These are phyloP conservation scores for Picochlorum sp. DNA, from an alignment of 139 green algal genomes.

Conservation along the genomic window DNA sequence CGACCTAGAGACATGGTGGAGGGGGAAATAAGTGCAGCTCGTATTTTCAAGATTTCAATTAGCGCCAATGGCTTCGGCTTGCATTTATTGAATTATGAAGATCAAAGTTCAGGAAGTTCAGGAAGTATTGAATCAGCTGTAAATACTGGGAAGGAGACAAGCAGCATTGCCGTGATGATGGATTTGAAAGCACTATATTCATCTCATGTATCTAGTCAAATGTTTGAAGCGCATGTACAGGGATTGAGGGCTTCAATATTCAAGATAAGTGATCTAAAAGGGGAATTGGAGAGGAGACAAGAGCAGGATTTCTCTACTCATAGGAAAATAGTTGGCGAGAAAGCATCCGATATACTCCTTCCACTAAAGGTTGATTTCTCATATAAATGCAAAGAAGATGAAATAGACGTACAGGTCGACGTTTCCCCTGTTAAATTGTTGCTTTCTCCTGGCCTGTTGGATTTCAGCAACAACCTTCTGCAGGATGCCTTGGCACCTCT, in stretches of 20 bases:
- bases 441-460: conserved; percentile 53
- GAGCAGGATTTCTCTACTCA: conserved; percentile 2
- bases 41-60: conserved; percentile 31
- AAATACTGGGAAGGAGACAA: too few relatives aligned
- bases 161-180: too few relatives aligned
- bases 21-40: too few relatives aligned
- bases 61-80: conserved; percentile 34
- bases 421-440: conserved; percentile 35
- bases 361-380: conserved; percentile 28
- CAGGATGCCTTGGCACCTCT: conserved; percentile 30
- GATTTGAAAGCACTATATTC: too few relatives aligned
- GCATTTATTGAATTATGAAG: conserved; percentile 38
- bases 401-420: conserved; percentile 35
- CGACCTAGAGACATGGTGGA: too few relatives aligned
- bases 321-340: conserved; percentile 11
- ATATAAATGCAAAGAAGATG: conserved; percentile 14
- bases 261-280: neutral
- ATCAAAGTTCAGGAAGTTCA: neutral
- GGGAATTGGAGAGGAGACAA: neutral
- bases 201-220: too few relatives aligned
- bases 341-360: conserved; percentile 38
- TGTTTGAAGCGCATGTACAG: neutral
- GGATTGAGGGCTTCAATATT: neutral
- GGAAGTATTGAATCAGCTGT: neutral
- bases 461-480: conserved; percentile 35